phyloP scores from a whole-genome alignment of 2,329 filamentous ascomycete species.

The Ceratocystis papillata region DNA sequence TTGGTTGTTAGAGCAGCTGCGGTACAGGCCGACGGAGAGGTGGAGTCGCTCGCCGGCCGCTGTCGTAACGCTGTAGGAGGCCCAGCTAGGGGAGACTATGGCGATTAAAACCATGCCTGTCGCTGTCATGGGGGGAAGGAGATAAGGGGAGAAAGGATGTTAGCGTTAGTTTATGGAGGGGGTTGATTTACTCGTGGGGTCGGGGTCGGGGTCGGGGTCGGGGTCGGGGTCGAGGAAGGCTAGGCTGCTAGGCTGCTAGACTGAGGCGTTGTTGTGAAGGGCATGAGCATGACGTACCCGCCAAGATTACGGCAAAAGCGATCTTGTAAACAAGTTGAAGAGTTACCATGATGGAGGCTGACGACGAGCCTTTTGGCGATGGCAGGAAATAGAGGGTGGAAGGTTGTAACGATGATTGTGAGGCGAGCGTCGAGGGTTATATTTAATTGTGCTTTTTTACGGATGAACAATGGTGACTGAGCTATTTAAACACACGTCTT shows the following conservation, averaged over 20 bases:
- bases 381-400: background rate
- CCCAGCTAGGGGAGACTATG: constrained; percentile 60
- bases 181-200: background rate
- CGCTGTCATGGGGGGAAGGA: constrained; percentile 36
- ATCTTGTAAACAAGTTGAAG: constrained; percentile 16
- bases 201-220: background rate
- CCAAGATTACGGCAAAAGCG: constrained; percentile 14
- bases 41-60: constrained; percentile 39
- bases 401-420: background rate
- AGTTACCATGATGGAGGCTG: background rate
- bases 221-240: background rate
- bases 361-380: background rate
- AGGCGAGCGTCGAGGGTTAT: background rate
- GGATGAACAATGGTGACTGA: too few relatives aligned
- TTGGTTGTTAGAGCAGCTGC: constrained; percentile 60
- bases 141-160: background rate
- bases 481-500: too few relatives aligned
- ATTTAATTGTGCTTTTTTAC: too few relatives aligned
- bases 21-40: constrained; percentile 67
- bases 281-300: constrained; percentile 11
- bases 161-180: background rate
- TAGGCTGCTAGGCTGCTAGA: background rate
- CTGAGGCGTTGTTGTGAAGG: background rate
- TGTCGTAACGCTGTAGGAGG: constrained; percentile 49
- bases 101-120: constrained; percentile 60